Percentiles rank a stretch among this genome's conserved stretches.
These are phyloP conservation scores for Solanum clarkiae DNA, from an alignment of 257 asterid species.

Conservation along the genomic window DNA sequence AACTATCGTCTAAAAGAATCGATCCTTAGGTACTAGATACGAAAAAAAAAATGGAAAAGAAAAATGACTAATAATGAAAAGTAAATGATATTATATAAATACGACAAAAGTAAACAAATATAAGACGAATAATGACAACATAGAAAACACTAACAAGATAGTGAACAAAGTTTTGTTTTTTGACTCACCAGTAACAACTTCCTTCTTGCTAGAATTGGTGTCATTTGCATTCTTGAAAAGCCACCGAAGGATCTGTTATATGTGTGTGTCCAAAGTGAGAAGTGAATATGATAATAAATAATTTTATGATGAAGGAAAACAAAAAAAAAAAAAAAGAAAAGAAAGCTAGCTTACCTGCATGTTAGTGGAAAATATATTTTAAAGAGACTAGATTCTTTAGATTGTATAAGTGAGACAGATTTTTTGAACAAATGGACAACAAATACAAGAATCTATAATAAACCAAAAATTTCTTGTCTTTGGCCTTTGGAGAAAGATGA, in stretches of 20 bases:
- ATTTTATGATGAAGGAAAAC: conserved; percentile 2
- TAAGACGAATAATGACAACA: no score
- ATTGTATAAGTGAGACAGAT: conserved; percentile 12
- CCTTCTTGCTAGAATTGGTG: neutral
- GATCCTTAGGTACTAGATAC: no score
- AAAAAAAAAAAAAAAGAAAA: neutral
- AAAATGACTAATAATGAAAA: no score
- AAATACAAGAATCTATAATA: conserved; percentile 18
- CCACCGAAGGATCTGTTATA: conserved; percentile 43
- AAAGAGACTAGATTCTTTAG: neutral
- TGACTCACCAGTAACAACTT: conserved; percentile 12
- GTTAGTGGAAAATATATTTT: conserved; percentile 25
- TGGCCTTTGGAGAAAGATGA: conserved; percentile 13
- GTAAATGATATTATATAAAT: no score
- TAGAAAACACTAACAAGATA: neutral
- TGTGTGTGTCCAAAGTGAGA: conserved; percentile 7
- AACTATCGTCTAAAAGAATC: no score
- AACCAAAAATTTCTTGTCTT: conserved; percentile 13
- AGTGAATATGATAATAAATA: conserved; percentile 17
- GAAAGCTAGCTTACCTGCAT: conserved; percentile 56
- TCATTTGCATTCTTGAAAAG: conserved; percentile 28
- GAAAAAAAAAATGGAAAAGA: no score
- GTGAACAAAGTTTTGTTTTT: neutral
- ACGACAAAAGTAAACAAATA: no score
- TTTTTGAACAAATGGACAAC: conserved; percentile 45